These are phyloP conservation scores for Penicillium daleae DNA, from an alignment of 495 filamentous ascomycete genomes.

Conservation along the genomic window DNA sequence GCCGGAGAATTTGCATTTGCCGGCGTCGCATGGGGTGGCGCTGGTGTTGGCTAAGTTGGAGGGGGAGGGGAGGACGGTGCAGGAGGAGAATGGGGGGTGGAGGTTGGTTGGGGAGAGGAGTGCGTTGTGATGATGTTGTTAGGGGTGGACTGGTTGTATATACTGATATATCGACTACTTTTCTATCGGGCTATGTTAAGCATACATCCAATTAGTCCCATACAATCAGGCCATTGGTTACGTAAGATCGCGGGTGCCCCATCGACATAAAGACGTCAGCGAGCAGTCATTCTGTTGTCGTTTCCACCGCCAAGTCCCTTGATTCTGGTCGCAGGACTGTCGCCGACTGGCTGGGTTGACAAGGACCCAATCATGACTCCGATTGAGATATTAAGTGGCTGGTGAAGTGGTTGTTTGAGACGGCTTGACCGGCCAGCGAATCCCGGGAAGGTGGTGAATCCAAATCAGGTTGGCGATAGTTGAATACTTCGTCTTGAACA, in stretches of 20 bases:
- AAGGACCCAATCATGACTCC: constrained; percentile 11
- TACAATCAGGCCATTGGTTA: constrained; percentile 7
- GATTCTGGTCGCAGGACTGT: not conserved
- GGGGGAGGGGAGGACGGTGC: constrained; percentile 63
- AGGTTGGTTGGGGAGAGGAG: constrained; percentile 44
- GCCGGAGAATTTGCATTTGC: constrained; percentile 70
- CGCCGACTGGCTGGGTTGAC: not conserved
- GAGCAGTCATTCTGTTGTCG: constrained; percentile 17
- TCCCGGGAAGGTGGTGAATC: not conserved
- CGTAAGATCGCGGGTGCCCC: constrained; percentile 1
- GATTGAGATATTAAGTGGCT: not conserved
- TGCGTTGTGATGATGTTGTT: constrained; percentile 28
- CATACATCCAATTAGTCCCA: too few species aligned
- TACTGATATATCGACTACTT: not conserved
- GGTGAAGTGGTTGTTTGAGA: not conserved
- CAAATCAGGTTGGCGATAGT: not conserved
- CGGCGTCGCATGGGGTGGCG: constrained; percentile 69
- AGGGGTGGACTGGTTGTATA: not conserved
- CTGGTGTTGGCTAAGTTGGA: constrained; percentile 73
- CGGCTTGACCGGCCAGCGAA: constrained; percentile 6
- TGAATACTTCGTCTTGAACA: not conserved
- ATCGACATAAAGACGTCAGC: constrained; percentile 26
- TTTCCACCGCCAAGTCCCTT: not conserved
- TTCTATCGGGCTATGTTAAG: not conserved
- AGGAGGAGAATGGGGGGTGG: constrained; percentile 57